A percentile compares a stretch with the other conserved stretches of the same genome.
Conservation (phyloP, 1,139 yeast genomes). For the Candida dubliniensis region DNA sequence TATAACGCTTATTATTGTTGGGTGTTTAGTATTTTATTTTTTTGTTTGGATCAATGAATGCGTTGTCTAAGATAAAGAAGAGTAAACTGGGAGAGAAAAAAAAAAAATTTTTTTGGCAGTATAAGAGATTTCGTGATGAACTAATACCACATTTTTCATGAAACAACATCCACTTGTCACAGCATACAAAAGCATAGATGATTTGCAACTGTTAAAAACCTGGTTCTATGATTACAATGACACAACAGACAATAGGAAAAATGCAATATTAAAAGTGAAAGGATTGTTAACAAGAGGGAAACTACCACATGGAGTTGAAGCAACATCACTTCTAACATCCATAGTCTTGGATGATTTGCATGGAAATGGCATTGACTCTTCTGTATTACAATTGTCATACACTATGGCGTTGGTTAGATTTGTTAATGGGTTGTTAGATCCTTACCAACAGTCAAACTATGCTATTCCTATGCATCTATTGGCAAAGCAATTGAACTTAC, state of each 20-base stretch:
- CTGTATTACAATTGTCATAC: constrained; percentile 50
- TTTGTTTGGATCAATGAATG: no score
- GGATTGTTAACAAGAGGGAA: constrained; percentile 40
- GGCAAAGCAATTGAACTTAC: constrained; percentile 70
- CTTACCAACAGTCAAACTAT: constrained; percentile 73
- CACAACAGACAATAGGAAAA: constrained; percentile 22
- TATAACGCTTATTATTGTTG: no score
- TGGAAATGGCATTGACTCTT: constrained; percentile 22
- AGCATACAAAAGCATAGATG: constrained; percentile 55
- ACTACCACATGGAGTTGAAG: constrained; percentile 48
- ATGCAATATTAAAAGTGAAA: constrained; percentile 49
- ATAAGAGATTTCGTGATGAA: no score
- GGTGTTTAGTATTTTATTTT: no score
- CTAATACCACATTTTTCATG: constrained; percentile 1
- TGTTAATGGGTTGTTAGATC: constrained; percentile 90
- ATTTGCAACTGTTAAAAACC: constrained; percentile 51
- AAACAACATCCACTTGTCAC: constrained; percentile 45
- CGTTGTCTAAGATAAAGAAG: no score
- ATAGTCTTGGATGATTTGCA: constrained; percentile 37
- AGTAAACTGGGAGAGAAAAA: no score
- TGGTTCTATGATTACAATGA: constrained; percentile 54
- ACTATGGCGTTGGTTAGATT: constrained; percentile 81
- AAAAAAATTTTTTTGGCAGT: no score
- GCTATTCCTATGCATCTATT: constrained; percentile 78
- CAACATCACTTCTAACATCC: constrained; percentile 63